These are phyloP conservation scores for Cephalotrichum gorgonifer DNA, from an alignment of 2,329 filamentous ascomycete genomes.

Conservation along the genomic window DNA sequence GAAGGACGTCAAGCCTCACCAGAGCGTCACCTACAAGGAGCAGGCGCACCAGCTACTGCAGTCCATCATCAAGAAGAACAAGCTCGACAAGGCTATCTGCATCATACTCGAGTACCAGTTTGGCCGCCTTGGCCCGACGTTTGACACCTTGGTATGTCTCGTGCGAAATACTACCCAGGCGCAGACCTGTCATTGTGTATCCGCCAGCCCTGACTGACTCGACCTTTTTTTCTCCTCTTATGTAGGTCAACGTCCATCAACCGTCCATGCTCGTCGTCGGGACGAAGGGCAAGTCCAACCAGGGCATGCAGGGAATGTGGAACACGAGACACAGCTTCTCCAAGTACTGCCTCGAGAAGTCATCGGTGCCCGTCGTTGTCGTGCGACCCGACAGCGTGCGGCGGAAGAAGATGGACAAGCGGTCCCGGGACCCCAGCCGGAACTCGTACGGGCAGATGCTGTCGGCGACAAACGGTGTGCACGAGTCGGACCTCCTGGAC, in stretches of 20 bases:
- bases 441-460: constrained; percentile 72
- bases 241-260: constrained; percentile 80
- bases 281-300: constrained; percentile 73
- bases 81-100: constrained; percentile 70
- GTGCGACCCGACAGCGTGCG: constrained; percentile 81
- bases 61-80: constrained; percentile 69
- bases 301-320: constrained; percentile 76
- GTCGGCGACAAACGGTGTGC: constrained; percentile 46
- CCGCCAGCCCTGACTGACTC: background rate
- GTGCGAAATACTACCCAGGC: no score
- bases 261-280: constrained; percentile 87
- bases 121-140: constrained; percentile 81
- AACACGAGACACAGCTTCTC: constrained; percentile 73
- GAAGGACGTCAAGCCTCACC: constrained; percentile 60
- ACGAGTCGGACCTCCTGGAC: constrained; percentile 47
- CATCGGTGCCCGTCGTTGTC: constrained; percentile 85
- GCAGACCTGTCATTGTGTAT: background rate
- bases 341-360: constrained; percentile 91
- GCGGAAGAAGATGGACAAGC: constrained; percentile 81
- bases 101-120: constrained; percentile 79
- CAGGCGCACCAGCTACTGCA: constrained; percentile 68
- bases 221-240: no score
- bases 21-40: constrained; percentile 61
- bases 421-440: constrained; percentile 63
- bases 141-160: constrained; percentile 69